Base-by-base conservation (phyloP, 306 rosid genomes). In the Trifolium dubium region DNA sequence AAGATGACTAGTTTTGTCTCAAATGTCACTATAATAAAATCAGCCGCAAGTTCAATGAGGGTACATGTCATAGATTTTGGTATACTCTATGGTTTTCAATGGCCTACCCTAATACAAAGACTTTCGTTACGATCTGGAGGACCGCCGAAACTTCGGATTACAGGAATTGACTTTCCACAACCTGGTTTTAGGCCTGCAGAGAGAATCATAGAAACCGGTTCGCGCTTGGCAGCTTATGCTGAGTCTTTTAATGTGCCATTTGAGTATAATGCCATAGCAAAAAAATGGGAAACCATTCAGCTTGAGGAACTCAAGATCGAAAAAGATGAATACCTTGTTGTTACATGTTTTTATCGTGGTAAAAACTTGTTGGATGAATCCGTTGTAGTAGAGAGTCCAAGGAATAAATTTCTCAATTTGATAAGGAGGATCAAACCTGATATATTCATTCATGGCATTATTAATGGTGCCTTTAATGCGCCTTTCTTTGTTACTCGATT, bases 171-270 rank as follows among this genome's bases (percentile, higher is more conserved):
- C 61, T 90, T 87, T 70, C 99, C 99, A 35, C 97, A 92, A 73
- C 92, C 96, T 12, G 99, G 99, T 55, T 95, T 95, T 73, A 88
- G 98, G 79, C 99, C 99, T 1, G 98, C 98, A 1, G 98, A 92
- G 85, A 79, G 96, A 85, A 79, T 95, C 39, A 85, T 83, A 70
- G 99, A 92, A 86, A 92, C 99, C 3, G 98, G 99, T 58, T 82
- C 85, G 64, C 93, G 99, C 55, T 83, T 95, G 72, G 86, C 88
- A 15, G 81, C 84, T 6, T 95, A 92, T 86, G 99, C 99, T 13
- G 90, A 90, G 72, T 46, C 47, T 28, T 95, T 95, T 69, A 55
- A 83, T 0, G 97, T 95, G 47, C 88, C 90, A 12, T 95, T 95
- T 63, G 96, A 95, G 89, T 95, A 87, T 40, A 83, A 74, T 75